Evolutionary conservation across 176 grass and related monocot species (phyloP).

Genomic region (Oropetium thomaeum): DNA sequence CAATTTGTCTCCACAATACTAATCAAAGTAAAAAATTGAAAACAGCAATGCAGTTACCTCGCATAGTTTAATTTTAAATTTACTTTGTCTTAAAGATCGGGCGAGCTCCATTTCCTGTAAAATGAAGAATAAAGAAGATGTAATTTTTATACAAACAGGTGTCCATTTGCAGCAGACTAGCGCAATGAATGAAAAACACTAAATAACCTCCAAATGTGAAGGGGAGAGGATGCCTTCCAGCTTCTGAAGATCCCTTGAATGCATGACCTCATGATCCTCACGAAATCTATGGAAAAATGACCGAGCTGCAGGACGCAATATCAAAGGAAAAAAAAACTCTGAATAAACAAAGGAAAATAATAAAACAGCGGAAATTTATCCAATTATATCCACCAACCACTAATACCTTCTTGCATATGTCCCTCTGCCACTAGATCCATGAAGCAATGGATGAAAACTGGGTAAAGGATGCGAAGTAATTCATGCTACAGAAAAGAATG

Average conservation of each 20-base stretch:
- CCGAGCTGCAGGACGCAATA: constrained; percentile 51
- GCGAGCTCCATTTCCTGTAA: constrained; percentile 88
- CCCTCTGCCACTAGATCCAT: constrained; percentile 93
- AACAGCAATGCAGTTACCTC: constrained; percentile 47
- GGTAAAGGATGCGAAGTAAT: constrained; percentile 82
- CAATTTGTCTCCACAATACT: neutral
- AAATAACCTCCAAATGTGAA: constrained; percentile 83
- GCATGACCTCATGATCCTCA: constrained; percentile 88
- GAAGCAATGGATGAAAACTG: constrained; percentile 92
- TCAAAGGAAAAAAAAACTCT: neutral
- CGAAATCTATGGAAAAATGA: constrained; percentile 84
- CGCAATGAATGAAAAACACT: neutral
- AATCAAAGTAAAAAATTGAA: constrained; percentile 26
- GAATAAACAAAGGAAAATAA: constrained; percentile 13
- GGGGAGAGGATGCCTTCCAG: constrained; percentile 94
- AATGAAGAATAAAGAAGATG: constrained; percentile 14
- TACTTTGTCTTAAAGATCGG: constrained; percentile 70
- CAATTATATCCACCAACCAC: constrained; percentile 23
- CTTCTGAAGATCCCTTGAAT: constrained; percentile 91
- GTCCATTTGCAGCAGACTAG: neutral
- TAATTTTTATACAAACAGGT: constrained; percentile 13
- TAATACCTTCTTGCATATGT: constrained; percentile 77
- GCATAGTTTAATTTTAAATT: constrained; percentile 91
- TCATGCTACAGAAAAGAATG: constrained; percentile 64
- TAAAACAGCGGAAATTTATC: neutral